These are phyloP conservation scores for Smallanthus sonchifolius DNA, from an alignment of 129 eudicot genomes.

Conservation along the genomic window DNA sequence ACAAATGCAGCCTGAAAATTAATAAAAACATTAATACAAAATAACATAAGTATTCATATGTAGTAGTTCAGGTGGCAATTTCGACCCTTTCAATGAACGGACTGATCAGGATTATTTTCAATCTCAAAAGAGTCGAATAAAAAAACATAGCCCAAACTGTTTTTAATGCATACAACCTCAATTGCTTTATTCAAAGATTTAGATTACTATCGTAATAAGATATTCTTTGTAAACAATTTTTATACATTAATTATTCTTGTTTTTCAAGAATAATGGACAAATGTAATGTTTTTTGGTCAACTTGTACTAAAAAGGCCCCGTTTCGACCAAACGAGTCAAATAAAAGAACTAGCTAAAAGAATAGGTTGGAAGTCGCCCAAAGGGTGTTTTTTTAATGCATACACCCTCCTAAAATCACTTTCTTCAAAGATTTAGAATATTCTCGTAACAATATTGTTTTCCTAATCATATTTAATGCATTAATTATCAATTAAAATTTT, in stretches of 20 bases:
- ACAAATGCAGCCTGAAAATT: conserved; percentile 86
- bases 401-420: not conserved
- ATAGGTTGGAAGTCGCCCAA: not conserved
- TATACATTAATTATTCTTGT: not conserved
- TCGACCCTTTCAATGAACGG: not conserved
- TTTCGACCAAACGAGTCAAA: not conserved
- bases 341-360: not conserved
- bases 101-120: not conserved
- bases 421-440: not conserved
- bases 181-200: not conserved
- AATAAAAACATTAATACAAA: conserved; percentile 13
- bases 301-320: not conserved
- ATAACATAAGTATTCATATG: not conserved
- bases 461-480: not conserved
- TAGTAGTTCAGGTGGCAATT: not conserved
- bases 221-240: not conserved
- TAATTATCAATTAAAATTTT: not conserved
- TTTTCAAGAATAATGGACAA: not conserved
- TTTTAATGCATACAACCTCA: not conserved
- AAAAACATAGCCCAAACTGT: not conserved
- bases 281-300: not conserved
- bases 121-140: not conserved
- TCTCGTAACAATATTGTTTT: not conserved
- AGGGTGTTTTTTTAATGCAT: not conserved
- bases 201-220: not conserved